Percentiles rank a stretch among this genome's conserved stretches.
Conservation (phyloP, 805 yeast species). For the Saturnispora galanensis region DNA sequence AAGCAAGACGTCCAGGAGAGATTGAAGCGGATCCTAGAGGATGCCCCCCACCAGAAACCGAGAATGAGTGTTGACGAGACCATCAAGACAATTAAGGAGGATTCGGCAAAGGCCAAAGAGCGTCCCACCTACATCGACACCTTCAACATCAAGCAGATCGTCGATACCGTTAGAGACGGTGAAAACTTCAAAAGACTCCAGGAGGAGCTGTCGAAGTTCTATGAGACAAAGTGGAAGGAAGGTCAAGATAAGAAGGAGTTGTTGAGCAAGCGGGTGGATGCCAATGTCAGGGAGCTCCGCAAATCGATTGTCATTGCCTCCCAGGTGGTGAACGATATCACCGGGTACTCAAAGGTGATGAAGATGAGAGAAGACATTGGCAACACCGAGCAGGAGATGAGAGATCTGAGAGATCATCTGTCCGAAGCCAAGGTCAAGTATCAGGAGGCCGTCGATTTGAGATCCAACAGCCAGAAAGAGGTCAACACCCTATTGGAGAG, state of each 20-base stretch:
- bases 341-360: slow-evolving; percentile 83
- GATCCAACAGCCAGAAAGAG: slow-evolving; percentile 69
- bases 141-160: slow-evolving; percentile 13
- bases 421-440: slow-evolving; percentile 41
- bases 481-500: slow-evolving; percentile 82
- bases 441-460: slow-evolving; percentile 47
- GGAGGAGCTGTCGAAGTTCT: slow-evolving; percentile 23
- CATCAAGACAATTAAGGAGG: slow-evolving; percentile 3
- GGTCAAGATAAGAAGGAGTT: slow-evolving; percentile 27
- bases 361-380: slow-evolving; percentile 54
- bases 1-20: not conserved
- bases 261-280: slow-evolving; percentile 33
- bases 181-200: slow-evolving; percentile 27
- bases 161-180: slow-evolving; percentile 24
- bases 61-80: not conserved
- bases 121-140: slow-evolving; percentile 2
- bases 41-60: slow-evolving; percentile 3
- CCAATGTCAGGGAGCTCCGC: slow-evolving; percentile 46
- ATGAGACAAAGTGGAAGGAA: slow-evolving; percentile 16
- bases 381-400: slow-evolving; percentile 41
- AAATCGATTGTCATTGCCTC: slow-evolving; percentile 52
- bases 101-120: not conserved
- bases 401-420: slow-evolving; percentile 38
- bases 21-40: slow-evolving; percentile 10
- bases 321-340: slow-evolving; percentile 72